Evolutionary conservation across 1,139 yeast genomes (phyloP).

Genomic region (Nakaseomyces nivariensis): DNA sequence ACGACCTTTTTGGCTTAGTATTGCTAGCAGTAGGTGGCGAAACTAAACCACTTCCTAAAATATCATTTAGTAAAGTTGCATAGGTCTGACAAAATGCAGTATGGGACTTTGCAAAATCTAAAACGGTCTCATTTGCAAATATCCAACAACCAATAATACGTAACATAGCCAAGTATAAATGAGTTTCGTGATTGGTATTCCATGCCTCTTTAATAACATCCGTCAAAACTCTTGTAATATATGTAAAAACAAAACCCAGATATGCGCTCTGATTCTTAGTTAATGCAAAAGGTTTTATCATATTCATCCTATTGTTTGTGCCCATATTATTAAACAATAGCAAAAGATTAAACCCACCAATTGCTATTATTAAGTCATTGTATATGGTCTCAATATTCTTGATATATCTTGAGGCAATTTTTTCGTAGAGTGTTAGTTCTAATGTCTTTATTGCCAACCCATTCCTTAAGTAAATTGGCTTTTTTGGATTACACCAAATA

Average conservation of each 20-base stretch:
- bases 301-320: constrained; percentile 5
- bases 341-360: constrained; percentile 25
- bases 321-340: constrained; percentile 7
- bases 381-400: constrained; percentile 23
- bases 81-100: constrained; percentile 31
- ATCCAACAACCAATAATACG: constrained; percentile 50
- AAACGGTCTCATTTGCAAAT: constrained; percentile 36
- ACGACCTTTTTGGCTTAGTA: constrained; percentile 37
- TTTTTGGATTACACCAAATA: constrained; percentile 16
- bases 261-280: constrained; percentile 9
- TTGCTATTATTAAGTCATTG: constrained; percentile 17
- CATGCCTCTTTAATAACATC: constrained; percentile 20
- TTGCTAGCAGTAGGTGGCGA: constrained; percentile 5
- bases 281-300: constrained; percentile 3
- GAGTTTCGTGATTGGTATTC: constrained; percentile 16
- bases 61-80: constrained; percentile 30
- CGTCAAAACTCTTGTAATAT: constrained; percentile 18
- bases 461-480: constrained; percentile 8
- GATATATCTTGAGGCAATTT: constrained; percentile 20
- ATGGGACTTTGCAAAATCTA: constrained; percentile 34
- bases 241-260: constrained; percentile 21
- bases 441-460: constrained; percentile 15
- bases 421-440: constrained; percentile 18
- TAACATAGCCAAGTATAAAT: constrained; percentile 27
- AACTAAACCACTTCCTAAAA: constrained; percentile 15